phyloP scores from a whole-genome alignment of 441 rosid species.

The Eruca vesicaria region DNA sequence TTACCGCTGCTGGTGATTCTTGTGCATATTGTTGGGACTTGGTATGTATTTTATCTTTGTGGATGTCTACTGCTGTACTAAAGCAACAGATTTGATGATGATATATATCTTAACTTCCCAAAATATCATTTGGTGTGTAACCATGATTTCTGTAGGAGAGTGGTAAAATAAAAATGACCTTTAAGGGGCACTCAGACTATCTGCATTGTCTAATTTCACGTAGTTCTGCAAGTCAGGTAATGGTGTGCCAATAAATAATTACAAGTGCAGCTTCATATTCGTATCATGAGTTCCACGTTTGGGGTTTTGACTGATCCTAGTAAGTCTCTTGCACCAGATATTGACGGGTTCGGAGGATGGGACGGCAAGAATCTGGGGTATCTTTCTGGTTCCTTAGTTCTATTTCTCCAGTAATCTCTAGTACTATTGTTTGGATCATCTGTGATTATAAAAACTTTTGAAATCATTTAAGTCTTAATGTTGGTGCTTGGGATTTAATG shows the following conservation, averaged over 20 bases:
- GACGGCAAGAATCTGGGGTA: constrained; percentile 96
- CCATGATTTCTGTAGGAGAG: constrained; percentile 68
- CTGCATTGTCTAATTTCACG: constrained; percentile 78
- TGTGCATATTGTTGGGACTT: constrained; percentile 96
- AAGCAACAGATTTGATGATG: not conserved
- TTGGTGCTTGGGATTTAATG: constrained; percentile 7
- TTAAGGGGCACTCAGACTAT: constrained; percentile 88
- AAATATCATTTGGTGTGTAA: not conserved
- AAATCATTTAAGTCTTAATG: constrained; percentile 6
- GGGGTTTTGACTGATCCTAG: not conserved
- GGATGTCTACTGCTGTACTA: constrained; percentile 4
- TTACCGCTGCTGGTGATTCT: constrained; percentile 90
- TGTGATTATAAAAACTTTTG: not conserved
- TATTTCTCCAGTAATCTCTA: not conserved
- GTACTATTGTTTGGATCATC: constrained; percentile 6
- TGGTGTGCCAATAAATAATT: constrained; percentile 3
- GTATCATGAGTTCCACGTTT: not conserved
- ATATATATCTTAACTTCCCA: not conserved
- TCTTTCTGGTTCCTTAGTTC: not conserved
- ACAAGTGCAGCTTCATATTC: not conserved
- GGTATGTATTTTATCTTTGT: constrained; percentile 58
- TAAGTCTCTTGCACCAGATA: constrained; percentile 49
- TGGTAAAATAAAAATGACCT: constrained; percentile 65
- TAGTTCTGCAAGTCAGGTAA: constrained; percentile 76
- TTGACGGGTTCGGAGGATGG: constrained; percentile 98